phyloP scores from a whole-genome alignment of 2,329 filamentous ascomycete genomes.

The Fusarium sp. region DNA sequence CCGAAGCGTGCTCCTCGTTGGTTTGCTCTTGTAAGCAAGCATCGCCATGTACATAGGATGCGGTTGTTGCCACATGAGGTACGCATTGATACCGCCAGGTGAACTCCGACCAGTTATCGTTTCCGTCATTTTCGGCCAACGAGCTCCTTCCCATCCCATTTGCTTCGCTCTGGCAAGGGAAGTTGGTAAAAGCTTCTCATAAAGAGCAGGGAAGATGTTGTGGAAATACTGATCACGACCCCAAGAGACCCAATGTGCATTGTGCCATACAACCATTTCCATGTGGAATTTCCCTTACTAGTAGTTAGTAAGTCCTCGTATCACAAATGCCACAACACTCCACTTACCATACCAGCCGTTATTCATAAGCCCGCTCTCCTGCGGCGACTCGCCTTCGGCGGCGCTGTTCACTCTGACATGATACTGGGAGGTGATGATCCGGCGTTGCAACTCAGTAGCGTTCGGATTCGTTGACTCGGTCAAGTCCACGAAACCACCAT shows the following conservation, averaged over 20 bases:
- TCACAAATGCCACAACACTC: rapidly evolving
- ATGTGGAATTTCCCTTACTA: constrained; percentile 56
- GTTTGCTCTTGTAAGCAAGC: constrained; percentile 52
- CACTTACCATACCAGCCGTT: constrained; percentile 60
- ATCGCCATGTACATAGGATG: constrained; percentile 73
- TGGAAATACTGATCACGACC: constrained; percentile 55
- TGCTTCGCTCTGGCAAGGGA: constrained; percentile 54
- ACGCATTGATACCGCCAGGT: constrained; percentile 70
- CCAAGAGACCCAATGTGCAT: constrained; percentile 58
- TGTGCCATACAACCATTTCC: constrained; percentile 61
- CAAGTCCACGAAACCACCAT: constrained; percentile 59
- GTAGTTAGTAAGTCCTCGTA: not conserved
- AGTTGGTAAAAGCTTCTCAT: constrained; percentile 60
- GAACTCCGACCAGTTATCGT: constrained; percentile 41
- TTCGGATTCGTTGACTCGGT: constrained; percentile 53
- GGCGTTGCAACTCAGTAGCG: constrained; percentile 59
- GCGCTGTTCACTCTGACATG: constrained; percentile 60
- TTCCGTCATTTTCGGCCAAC: constrained; percentile 58
- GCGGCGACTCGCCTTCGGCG: constrained; percentile 54
- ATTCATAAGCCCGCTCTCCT: constrained; percentile 61
- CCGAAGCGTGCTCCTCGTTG: constrained; percentile 56
- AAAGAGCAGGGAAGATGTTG: constrained; percentile 58
- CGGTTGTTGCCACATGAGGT: constrained; percentile 72
- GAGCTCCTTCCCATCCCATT: constrained; percentile 60
- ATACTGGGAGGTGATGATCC: constrained; percentile 60